These are phyloP conservation scores for Colletotrichum acutatum DNA, from an alignment of 2,329 filamentous ascomycete species.

Conservation along the genomic window DNA sequence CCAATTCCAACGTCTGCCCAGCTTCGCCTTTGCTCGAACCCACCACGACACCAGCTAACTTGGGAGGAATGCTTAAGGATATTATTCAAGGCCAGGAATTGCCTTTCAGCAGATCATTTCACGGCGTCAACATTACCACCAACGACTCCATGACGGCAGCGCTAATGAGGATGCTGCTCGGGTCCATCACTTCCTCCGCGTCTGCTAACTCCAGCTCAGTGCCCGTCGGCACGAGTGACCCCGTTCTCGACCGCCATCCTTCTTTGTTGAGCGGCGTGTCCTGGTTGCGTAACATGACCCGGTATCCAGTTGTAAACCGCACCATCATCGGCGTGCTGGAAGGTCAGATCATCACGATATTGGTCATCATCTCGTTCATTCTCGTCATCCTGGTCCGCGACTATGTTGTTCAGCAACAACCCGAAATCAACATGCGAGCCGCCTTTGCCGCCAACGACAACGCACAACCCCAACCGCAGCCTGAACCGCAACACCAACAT, in stretches of 20 bases:
- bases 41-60: constrained; percentile 40
- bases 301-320: constrained; percentile 78
- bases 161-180: constrained; percentile 44
- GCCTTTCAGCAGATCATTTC: constrained; percentile 41
- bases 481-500: constrained; percentile 6
- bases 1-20: constrained; percentile 44
- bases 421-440: constrained; percentile 84
- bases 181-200: constrained; percentile 39
- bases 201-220: constrained; percentile 17
- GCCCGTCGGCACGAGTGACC: constrained; percentile 26
- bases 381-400: constrained; percentile 96
- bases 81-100: constrained; percentile 42
- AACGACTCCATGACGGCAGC: constrained; percentile 47
- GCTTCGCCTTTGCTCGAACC: constrained; percentile 47
- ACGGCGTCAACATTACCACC: constrained; percentile 46
- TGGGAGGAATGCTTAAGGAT: constrained; percentile 49
- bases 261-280: constrained; percentile 68
- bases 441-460: constrained; percentile 53
- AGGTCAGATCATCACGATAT: constrained; percentile 90
- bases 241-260: constrained; percentile 40
- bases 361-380: constrained; percentile 94
- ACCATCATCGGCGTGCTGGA: constrained; percentile 86
- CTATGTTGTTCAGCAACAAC: constrained; percentile 98
- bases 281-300: constrained; percentile 71
- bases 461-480: constrained; percentile 9